These are phyloP conservation scores for Cladosporium sp. DNA, from an alignment of 2,329 filamentous ascomycete genomes.

Conservation along the genomic window DNA sequence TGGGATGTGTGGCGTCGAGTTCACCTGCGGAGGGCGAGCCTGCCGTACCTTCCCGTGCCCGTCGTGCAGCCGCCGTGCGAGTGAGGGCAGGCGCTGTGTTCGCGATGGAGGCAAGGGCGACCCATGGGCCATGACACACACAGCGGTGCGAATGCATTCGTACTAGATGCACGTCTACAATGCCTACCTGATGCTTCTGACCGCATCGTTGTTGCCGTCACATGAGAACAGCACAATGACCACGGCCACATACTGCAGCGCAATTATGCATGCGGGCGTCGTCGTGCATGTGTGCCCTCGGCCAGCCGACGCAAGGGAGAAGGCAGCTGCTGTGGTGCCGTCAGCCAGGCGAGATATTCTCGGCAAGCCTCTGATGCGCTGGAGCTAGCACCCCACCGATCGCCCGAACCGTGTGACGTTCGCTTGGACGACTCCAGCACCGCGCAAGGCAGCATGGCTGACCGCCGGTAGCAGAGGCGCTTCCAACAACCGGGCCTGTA, in stretches of 20 bases:
- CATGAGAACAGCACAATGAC: no score
- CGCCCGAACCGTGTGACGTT: constrained; percentile 5
- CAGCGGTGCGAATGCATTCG: no score
- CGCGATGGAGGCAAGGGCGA: no score
- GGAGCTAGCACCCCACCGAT: constrained; percentile 1
- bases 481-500: not conserved
- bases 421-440: not conserved
- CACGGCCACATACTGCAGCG: no score
- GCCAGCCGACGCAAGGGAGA: constrained; percentile 1
- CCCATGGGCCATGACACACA: no score
- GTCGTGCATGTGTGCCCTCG: not conserved
- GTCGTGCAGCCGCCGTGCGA: not conserved
- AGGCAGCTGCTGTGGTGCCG: not conserved
- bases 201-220: no score
- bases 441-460: no score
- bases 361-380: constrained; percentile 4
- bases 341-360: not conserved
- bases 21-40: not conserved
- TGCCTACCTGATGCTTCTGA: no score
- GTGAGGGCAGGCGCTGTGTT: not conserved
- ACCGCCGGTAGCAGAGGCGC: not conserved
- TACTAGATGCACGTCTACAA: no score
- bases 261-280: not conserved
- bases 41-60: not conserved
- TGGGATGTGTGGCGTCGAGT: constrained; percentile 11